Conservation (phyloP, 257 asterid genomes). For the Solanum microdontum region DNA sequence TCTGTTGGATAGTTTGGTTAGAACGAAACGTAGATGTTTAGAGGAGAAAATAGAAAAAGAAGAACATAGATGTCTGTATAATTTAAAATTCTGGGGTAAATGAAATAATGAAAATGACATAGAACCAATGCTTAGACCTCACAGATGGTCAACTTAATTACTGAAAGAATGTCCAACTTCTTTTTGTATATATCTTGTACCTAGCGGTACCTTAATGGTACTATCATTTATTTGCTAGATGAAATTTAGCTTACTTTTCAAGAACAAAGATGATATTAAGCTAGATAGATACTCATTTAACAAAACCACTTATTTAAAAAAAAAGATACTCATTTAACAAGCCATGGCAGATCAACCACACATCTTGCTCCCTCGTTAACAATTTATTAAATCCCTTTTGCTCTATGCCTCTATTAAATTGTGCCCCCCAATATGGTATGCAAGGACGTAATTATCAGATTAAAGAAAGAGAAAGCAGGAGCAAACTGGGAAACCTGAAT, state of each 20-base stretch:
- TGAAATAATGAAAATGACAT: neutral
- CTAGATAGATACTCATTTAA: neutral
- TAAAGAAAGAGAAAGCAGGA: neutral
- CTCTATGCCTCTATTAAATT: neutral
- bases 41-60: neutral
- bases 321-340: neutral
- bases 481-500: neutral
- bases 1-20: neutral
- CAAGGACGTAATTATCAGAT: neutral
- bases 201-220: neutral
- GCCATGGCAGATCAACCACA: neutral
- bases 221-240: neutral
- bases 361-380: neutral
- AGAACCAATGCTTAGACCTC: neutral
- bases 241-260: neutral
- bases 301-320: neutral
- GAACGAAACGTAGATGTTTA: neutral
- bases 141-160: neutral
- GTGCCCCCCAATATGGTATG: neutral
- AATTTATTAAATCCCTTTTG: neutral
- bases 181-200: neutral
- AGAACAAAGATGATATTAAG: neutral
- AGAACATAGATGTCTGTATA: neutral
- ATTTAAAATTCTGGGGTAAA: neutral
- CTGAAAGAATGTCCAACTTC: neutral